phyloP scores from a whole-genome alignment of 2,329 filamentous ascomycete species.

The Aspergillus flavus region DNA sequence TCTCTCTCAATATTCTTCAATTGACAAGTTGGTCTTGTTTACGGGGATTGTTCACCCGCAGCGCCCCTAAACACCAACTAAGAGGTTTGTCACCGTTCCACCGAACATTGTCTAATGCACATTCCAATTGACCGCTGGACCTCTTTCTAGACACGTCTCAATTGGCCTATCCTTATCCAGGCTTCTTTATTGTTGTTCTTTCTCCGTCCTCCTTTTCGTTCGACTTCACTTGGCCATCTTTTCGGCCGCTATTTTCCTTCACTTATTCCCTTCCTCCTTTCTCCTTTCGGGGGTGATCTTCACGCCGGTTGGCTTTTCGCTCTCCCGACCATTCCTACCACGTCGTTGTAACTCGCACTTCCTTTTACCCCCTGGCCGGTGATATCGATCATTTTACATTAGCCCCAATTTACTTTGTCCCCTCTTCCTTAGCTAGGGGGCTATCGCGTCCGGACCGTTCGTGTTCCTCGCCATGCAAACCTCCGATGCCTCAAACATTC shows the following conservation, averaged over 20 bases:
- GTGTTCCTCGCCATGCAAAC: constrained; percentile 78
- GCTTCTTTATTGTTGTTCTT: constrained; percentile 25
- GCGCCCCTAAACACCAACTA: constrained; percentile 18
- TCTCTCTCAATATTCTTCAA: background rate
- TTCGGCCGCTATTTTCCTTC: constrained; percentile 1
- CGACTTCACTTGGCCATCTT: constrained; percentile 19
- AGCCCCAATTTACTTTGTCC: constrained; percentile 60
- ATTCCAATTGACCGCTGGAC: constrained; percentile 35
- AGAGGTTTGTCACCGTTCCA: constrained; percentile 26
- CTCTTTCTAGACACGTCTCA: constrained; percentile 35
- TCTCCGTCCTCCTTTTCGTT: constrained; percentile 17
- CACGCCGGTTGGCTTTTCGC: constrained; percentile 17
- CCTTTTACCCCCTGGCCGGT: constrained; percentile 18
- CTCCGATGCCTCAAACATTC: constrained; percentile 67
- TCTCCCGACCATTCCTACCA: constrained; percentile 27
- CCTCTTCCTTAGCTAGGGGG: constrained; percentile 77
- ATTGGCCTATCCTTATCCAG: constrained; percentile 16
- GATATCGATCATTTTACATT: constrained; percentile 19
- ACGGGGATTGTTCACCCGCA: constrained; percentile 7
- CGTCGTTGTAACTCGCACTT: constrained; percentile 33
- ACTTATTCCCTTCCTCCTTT: constrained; percentile 11
- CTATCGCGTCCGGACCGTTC: constrained; percentile 66
- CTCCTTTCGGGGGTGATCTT: constrained; percentile 23
- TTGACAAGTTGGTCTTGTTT: constrained; percentile 5
- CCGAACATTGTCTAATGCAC: constrained; percentile 31